Evolutionary conservation across 768 basidiomycete species (phyloP), one percentile per base, ranked within the genome.

Genomic region (Leccinum barrowsii): DNA sequence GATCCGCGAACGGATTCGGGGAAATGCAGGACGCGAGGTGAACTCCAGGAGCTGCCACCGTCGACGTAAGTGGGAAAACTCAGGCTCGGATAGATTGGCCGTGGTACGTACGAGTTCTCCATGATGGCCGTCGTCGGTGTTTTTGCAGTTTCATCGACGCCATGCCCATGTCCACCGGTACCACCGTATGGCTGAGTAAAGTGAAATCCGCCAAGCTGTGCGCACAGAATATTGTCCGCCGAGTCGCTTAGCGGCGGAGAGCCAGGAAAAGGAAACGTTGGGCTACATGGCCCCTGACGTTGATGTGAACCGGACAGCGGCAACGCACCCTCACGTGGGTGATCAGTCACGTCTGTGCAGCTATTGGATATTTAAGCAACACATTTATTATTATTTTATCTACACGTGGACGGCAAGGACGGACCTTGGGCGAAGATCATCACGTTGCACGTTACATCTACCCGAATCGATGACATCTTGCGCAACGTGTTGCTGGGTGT

Each of bases 381-480:
- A 49, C 34, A 51, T 56, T 44, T 28, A 19, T 42, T 19, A 42
- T 42, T 42, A 19, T 42, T 42, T 42, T 42, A 15, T 34, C 49
- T 50, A 66, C 68, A 70, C 67, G 68, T 66, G 69, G 58, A 37
- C 61, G 60, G 47, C 53, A 60, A 70, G 64, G 62, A 70, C 70
- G 64, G 61, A 70, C 70, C 70, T 67, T 67, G 70, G 64, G 66
- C 64, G 70, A 70, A 67, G 68, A 70, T 70, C 70, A 66, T 70
- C 70, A 67, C 70, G 68, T 70, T 71, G 62, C 53, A 24, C 13
- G 56, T 61, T 52, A 64, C 61, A 64, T 51, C 67, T 67, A 67
- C 46, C 63, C 22, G 66, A 57, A 62, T 62, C 61, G 59, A 67
- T 70, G 70, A 66, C 70, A 66, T 67, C 68, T 63, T 70, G 63